Evolutionary conservation across 116 monocot species (phyloP), one percentile per base, ranked within the genome.

Genomic region (Phalaenopsis hybrid): DNA sequence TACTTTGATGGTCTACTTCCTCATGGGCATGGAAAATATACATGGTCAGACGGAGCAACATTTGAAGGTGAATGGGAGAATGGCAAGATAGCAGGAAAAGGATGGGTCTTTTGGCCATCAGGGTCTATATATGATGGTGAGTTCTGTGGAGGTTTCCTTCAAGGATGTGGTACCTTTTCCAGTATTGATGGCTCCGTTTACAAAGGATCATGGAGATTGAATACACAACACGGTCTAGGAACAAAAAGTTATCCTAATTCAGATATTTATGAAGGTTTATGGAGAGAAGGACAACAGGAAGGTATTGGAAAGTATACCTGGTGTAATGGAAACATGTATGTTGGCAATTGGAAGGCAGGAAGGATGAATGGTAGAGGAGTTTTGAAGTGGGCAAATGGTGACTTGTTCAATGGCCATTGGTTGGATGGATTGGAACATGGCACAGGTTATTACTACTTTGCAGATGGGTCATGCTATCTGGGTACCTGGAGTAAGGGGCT

Each of bases 401-500:
- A 94, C 81, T 34, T 87, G 11, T 93, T 86, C 85, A 89, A 94
- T 79, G 94, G 97, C 16, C 57, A 81, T 75, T 97, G 97, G 97
- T 77, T 88, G 45, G 89, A 97, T 86, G 92, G 97, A 79, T 83
- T 93, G 75, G 59, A 88, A 59, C 92, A 97, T 85, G 91, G 97
- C 7, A 70, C 83, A 63, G 97, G 97, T 51, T 90, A 77, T 70
- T 94, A 93, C 79, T 90, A 88, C 73, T 94, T 88, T 84, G 76
- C 80, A 8, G 89, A 94, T 79, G 97, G 93, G 37, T 45, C 88
- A 69, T 87, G 74, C 80, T 97, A 92, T 83, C 61, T 92, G 85
- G 97, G 97, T 76, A 94, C 86, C 67, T 97, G 97, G 97, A 94
- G 89, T 79, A 92, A 80, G 70, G 97, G 97, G 33, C 85, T 94